Evolutionary conservation across 176 grass and related monocot genomes (phyloP).

Genomic region (Ensete glaucum): DNA sequence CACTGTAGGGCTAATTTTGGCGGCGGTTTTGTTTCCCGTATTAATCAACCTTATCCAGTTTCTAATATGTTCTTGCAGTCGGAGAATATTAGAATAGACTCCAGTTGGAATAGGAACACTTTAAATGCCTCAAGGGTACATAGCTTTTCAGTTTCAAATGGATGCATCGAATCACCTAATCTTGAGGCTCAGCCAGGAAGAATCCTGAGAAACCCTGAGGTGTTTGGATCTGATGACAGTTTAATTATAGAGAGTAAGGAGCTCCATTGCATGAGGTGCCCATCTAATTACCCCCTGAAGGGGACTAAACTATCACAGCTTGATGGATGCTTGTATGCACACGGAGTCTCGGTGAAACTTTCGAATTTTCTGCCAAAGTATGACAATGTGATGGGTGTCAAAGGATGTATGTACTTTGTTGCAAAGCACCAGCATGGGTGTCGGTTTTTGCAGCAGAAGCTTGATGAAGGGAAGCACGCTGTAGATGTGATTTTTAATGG

Average conservation of each 20-base stretch:
- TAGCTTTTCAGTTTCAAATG: neutral
- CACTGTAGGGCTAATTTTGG: neutral
- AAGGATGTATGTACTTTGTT: constrained; percentile 36
- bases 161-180: neutral
- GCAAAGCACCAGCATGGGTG: constrained; percentile 69
- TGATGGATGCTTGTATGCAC: neutral
- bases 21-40: neutral
- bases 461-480: constrained; percentile 51
- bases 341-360: constrained; percentile 3
- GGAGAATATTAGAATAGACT: neutral
- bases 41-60: neutral
- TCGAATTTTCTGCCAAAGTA: constrained; percentile 21
- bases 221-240: constrained; percentile 4
- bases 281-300: neutral
- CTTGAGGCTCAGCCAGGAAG: neutral
- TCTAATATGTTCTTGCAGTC: neutral
- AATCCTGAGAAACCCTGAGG: neutral
- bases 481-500: constrained; percentile 63
- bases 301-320: neutral
- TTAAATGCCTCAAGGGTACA: neutral
- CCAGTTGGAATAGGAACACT: neutral
- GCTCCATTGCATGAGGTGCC: neutral
- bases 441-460: constrained; percentile 54
- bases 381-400: constrained; percentile 33
- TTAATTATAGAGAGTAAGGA: constrained; percentile 6